phyloP scores from a whole-genome alignment of 2,329 filamentous ascomycete species.

The Cladophialophora exuberans region DNA sequence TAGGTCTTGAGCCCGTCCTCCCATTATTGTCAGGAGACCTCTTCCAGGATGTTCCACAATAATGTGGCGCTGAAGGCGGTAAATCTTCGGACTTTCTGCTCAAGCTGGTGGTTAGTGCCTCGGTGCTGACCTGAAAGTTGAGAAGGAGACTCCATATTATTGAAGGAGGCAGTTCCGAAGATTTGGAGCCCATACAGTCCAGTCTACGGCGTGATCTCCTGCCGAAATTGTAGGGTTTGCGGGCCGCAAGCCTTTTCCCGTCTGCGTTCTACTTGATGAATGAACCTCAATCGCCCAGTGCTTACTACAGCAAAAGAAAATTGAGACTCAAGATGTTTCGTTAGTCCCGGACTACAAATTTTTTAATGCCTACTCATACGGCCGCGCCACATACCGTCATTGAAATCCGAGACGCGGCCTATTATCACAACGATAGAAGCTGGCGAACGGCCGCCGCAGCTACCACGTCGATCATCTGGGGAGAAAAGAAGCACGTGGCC shows the following conservation, averaged over 20 bases:
- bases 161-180: background rate
- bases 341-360: no score
- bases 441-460: no score
- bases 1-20: background rate
- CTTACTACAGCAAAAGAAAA: background rate
- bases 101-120: background rate
- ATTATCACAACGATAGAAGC: no score
- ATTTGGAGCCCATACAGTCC: background rate
- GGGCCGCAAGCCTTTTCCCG: background rate
- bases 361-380: no score
- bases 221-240: background rate
- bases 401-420: no score
- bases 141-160: background rate
- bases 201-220: background rate
- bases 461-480: no score
- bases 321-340: no score
- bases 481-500: no score
- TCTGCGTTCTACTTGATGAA: background rate
- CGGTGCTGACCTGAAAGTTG: background rate
- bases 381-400: no score
- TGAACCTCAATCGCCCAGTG: background rate
- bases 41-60: background rate
- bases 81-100: background rate
- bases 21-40: background rate
- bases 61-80: background rate